A percentile compares a stretch with the other conserved stretches of the same genome.
Conservation (phyloP, 805 yeast species). For the Yamadazyma akitaensis region DNA sequence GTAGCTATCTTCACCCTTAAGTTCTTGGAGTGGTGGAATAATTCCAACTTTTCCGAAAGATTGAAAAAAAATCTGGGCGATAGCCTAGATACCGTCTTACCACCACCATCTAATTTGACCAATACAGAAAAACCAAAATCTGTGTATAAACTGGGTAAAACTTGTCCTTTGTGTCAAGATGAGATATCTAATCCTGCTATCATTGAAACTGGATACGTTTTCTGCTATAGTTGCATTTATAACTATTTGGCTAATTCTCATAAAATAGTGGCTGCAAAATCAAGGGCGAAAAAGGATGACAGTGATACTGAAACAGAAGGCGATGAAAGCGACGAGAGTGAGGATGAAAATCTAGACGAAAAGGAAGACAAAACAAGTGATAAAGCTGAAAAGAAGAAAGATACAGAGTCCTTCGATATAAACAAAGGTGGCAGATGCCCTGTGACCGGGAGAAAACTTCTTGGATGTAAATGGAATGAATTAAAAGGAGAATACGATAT, state of each 20-base stretch:
- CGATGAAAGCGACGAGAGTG: conserved; percentile 12
- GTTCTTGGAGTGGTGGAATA: conserved; percentile 91
- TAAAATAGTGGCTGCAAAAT: conserved; percentile 23
- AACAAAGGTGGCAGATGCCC: conserved; percentile 76
- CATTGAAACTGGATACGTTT: conserved; percentile 88
- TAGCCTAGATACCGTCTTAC: conserved; percentile 45
- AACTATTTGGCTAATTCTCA: conserved; percentile 53
- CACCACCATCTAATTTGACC: conserved; percentile 38
- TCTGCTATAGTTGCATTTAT: conserved; percentile 84
- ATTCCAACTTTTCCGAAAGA: conserved; percentile 65
- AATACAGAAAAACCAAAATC: conserved; percentile 14
- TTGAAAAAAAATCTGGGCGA: conserved; percentile 48
- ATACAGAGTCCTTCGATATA: conserved; percentile 22
- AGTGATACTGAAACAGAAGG: conserved; percentile 16
- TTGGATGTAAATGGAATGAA: conserved; percentile 68
- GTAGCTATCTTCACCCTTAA: conserved; percentile 76
- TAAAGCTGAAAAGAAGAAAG: conserved; percentile 6
- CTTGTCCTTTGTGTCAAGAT: conserved; percentile 70
- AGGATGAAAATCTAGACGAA: conserved; percentile 14
- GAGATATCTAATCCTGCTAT: conserved; percentile 74
- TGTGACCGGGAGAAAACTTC: conserved; percentile 63
- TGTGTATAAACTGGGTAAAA: conserved; percentile 27
- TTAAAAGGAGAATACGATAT: conserved; percentile 62
- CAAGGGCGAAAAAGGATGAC: conserved; percentile 3
- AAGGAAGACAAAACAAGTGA: conserved; percentile 3